Evolutionary conservation across 2,329 filamentous ascomycete species (phyloP).

Genomic region (Cercospora sp.): DNA sequence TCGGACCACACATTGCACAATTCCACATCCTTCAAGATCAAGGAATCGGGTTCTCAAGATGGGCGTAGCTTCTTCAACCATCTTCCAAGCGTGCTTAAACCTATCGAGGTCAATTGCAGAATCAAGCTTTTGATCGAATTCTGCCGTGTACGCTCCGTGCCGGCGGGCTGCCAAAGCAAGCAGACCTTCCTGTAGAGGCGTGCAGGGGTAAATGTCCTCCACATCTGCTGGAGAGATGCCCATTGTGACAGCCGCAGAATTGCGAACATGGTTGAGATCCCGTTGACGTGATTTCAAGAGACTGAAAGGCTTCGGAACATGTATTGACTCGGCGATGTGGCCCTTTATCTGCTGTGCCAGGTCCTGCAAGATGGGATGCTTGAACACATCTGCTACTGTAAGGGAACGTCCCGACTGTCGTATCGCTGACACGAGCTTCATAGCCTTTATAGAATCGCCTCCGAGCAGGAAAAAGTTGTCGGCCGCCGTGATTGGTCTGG

Average conservation of each 20-base stretch:
- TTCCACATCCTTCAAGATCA: neutral
- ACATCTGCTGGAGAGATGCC: neutral
- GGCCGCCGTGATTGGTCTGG: conserved; percentile 22
- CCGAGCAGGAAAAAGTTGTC: conserved; percentile 51
- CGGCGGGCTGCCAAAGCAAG: conserved; percentile 56
- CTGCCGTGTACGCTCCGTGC: conserved; percentile 56
- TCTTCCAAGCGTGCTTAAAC: conserved; percentile 39
- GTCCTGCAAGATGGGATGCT: neutral
- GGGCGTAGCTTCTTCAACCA: neutral
- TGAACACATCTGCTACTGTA: neutral
- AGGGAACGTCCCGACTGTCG: neutral
- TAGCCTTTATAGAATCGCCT: conserved; percentile 38
- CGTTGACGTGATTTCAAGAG: neutral
- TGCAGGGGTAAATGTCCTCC: conserved; percentile 46
- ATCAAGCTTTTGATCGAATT: conserved; percentile 26
- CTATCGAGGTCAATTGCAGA: conserved; percentile 36
- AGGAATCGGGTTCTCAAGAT: neutral
- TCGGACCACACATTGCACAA: neutral
- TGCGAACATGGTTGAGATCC: neutral
- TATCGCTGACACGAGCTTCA: neutral
- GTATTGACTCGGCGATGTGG: neutral
- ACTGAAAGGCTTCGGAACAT: neutral
- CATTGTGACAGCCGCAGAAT: neutral
- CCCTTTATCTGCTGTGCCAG: neutral
- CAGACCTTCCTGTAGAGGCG: conserved; percentile 34